phyloP scores from a whole-genome alignment of 2,329 filamentous ascomycete species.

The Triangularia verruculosa region DNA sequence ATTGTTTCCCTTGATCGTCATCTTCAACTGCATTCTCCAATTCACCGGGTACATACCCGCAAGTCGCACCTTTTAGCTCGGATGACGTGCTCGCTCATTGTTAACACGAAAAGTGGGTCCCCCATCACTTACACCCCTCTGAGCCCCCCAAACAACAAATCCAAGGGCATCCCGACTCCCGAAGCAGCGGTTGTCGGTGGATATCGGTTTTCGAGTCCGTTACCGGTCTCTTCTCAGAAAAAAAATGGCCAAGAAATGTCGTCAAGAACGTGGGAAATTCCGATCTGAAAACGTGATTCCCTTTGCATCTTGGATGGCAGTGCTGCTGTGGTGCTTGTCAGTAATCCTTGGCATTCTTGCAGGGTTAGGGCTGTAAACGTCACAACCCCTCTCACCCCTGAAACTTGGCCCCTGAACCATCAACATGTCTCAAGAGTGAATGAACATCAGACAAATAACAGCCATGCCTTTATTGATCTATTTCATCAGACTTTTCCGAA shows the following conservation, averaged over 20 bases:
- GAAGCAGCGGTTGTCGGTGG: not conserved
- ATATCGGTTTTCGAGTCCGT: not conserved
- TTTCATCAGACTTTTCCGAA: not conserved
- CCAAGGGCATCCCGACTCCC: not conserved
- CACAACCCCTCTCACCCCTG: not conserved
- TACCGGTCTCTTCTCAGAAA: no score
- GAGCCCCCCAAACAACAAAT: not conserved
- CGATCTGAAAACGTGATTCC: not conserved
- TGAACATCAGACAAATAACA: not conserved
- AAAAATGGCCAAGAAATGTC: not conserved
- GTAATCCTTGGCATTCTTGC: not conserved
- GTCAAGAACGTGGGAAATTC: constrained; percentile 1
- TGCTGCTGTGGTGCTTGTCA: not conserved
- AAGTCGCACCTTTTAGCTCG: constrained; percentile 22
- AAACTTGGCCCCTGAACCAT: not conserved
- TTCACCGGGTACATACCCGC: not conserved
- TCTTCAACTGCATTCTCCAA: not conserved
- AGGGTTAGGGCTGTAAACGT: not conserved
- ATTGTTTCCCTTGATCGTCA: not conserved
- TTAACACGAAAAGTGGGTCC: constrained; percentile 9
- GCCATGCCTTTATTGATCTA: not conserved
- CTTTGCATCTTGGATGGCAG: not conserved
- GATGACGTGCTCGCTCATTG: constrained; percentile 27
- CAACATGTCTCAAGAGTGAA: not conserved
- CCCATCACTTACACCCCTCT: not conserved